These are phyloP conservation scores for Paraglomus brasilianum DNA, from an alignment of 192 early-diverging fungal species.

Conservation along the genomic window DNA sequence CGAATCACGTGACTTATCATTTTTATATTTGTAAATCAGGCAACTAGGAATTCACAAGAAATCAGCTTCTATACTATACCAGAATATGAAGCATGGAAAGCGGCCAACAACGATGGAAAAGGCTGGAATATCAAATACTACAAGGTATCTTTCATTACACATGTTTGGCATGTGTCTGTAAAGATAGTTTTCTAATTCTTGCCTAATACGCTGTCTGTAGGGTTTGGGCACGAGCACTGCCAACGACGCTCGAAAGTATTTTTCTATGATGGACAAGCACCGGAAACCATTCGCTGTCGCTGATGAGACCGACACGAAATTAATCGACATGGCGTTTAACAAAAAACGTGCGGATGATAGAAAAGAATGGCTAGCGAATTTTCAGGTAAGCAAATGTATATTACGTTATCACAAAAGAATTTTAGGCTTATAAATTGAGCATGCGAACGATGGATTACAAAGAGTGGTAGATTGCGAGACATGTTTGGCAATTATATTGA, in stretches of 20 bases:
- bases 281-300: conserved; percentile 70
- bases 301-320: conserved; percentile 57
- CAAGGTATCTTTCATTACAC: no score
- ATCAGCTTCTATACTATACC: conserved; percentile 87
- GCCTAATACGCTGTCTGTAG: conserved; percentile 31
- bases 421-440: no score
- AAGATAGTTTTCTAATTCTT: not conserved
- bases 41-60: no score
- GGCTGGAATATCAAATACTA: conserved; percentile 94
- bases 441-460: no score
- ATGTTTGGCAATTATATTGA: no score
- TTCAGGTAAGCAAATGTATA: conserved; percentile 44
- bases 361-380: conserved; percentile 88
- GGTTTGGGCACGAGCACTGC: conserved; percentile 89
- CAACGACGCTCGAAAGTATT: conserved; percentile 89
- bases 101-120: conserved; percentile 62
- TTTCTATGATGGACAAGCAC: conserved; percentile 74
- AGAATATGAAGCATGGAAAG: conserved; percentile 87
- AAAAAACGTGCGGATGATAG: conserved; percentile 92
- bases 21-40: conserved; percentile 20
- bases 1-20: not conserved
- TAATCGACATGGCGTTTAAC: conserved; percentile 97
- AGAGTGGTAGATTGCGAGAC: no score
- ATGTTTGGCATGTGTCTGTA: no score
- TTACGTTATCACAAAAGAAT: no score